A percentile compares a stretch with the other conserved stretches of the same genome.
Conservation (phyloP, 2,329 filamentous ascomycete genomes). For the Botrytis pseudocinerea region DNA sequence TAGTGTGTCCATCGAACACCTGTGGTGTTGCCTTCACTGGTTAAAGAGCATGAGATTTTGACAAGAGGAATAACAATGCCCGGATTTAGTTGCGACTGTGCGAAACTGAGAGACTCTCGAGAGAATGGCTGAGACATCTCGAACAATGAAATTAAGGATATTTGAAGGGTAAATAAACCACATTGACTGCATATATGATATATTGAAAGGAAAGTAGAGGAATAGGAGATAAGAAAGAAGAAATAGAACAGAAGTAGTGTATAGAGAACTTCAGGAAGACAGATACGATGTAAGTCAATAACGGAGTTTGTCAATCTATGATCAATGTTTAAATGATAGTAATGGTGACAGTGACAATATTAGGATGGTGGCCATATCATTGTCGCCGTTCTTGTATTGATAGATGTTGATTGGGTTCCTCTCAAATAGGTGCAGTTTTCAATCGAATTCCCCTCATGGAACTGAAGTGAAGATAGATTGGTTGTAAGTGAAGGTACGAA, state of each 20-base stretch:
- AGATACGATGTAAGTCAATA: slow-evolving; percentile 1
- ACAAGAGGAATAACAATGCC: slow-evolving; percentile 34
- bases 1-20: slow-evolving; percentile 38
- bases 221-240: neutral
- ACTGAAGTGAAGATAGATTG: neutral
- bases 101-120: neutral
- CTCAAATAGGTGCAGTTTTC: no score
- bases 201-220: neutral
- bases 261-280: neutral
- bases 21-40: slow-evolving; percentile 28
- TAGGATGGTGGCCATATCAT: neutral
- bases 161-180: neutral
- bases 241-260: neutral
- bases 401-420: neutral
- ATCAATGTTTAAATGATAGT: slow-evolving; percentile 20
- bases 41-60: slow-evolving; percentile 40
- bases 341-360: slow-evolving; percentile 8
- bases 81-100: slow-evolving; percentile 27
- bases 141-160: neutral
- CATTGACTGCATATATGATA: neutral
- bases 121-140: slow-evolving; percentile 33
- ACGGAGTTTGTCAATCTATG: neutral
- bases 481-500: neutral
- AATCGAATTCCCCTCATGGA: neutral
- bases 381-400: neutral